Evolutionary conservation across 768 basidiomycete genomes (phyloP).

Genomic region (Panellus pusillus): DNA sequence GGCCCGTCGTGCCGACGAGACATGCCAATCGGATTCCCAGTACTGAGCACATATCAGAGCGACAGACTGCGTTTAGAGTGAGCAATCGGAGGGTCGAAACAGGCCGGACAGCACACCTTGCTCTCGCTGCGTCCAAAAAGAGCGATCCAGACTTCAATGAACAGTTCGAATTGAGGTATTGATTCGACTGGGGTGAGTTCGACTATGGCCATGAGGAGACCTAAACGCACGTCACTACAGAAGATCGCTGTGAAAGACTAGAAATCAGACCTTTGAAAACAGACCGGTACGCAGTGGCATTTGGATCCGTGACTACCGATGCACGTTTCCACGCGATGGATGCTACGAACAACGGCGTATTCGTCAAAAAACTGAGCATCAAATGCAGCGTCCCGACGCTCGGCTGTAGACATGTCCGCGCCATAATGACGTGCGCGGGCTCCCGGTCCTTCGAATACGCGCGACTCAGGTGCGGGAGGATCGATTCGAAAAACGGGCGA

Average conservation of each 20-base stretch:
- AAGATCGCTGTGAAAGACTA: not conserved
- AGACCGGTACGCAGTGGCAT: conserved; percentile 77
- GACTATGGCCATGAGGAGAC: conserved; percentile 71
- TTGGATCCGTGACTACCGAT: conserved; percentile 70
- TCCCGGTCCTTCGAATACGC: conserved; percentile 60
- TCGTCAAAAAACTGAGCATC: conserved; percentile 57
- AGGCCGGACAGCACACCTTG: conserved; percentile 11
- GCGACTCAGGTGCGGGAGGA: conserved; percentile 42
- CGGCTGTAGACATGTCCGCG: conserved; percentile 53
- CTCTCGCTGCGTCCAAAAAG: conserved; percentile 77
- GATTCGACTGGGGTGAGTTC: conserved; percentile 75
- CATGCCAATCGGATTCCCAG: conserved; percentile 78
- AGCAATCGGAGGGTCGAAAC: not conserved
- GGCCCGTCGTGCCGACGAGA: conserved; percentile 67
- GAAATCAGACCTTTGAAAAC: conserved; percentile 71
- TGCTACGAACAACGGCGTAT: conserved; percentile 76
- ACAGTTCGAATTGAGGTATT: conserved; percentile 70
- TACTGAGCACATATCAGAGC: conserved; percentile 75
- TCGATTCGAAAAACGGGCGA: conserved; percentile 52
- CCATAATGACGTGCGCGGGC: conserved; percentile 56
- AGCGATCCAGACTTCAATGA: conserved; percentile 77
- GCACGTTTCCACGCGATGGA: conserved; percentile 67
- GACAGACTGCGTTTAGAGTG: conserved; percentile 38
- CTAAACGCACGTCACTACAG: conserved; percentile 37
- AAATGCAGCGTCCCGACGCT: conserved; percentile 62